Percentiles rank a stretch among this genome's conserved stretches.
Conservation (phyloP, 768 basidiomycete species). For the Pulveroboletus sp. region DNA sequence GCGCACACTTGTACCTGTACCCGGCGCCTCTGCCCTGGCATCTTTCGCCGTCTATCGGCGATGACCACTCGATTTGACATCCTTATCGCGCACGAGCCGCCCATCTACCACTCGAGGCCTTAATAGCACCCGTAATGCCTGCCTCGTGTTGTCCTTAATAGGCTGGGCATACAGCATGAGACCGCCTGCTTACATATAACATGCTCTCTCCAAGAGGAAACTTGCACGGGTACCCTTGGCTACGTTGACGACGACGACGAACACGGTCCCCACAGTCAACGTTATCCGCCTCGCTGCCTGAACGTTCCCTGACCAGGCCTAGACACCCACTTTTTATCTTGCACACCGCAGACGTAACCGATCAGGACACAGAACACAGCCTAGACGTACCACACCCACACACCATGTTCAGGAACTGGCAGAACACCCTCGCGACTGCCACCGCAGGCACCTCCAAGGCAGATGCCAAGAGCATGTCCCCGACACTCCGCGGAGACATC, state of each 20-base stretch:
- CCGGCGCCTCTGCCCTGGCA: not conserved
- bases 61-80: not conserved
- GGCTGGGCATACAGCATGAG: slow-evolving; percentile 4
- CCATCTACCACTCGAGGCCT: not conserved
- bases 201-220: not conserved
- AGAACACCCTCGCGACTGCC: slow-evolving; percentile 36
- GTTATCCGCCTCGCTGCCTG: not conserved
- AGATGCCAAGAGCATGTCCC: slow-evolving; percentile 39
- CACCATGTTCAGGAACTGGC: slow-evolving; percentile 45
- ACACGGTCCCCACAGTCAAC: not conserved
- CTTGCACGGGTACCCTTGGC: not conserved
- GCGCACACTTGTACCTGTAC: not conserved
- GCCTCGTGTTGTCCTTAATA: slow-evolving; percentile 23
- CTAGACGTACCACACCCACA: not conserved
- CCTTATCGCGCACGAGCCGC: not conserved
- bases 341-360: not conserved
- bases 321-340: not conserved
- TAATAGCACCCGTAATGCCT: not conserved
- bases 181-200: slow-evolving; percentile 10
- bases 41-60: not conserved
- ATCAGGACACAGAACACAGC: not conserved
- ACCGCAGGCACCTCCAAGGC: slow-evolving; percentile 13
- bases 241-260: not conserved
- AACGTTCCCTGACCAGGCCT: not conserved
- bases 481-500: slow-evolving; percentile 47